Percentiles rank a stretch among this genome's conserved stretches.
These are phyloP conservation scores for Phalaenopsis hybrid DNA, from an alignment of 116 monocot species.

Conservation along the genomic window DNA sequence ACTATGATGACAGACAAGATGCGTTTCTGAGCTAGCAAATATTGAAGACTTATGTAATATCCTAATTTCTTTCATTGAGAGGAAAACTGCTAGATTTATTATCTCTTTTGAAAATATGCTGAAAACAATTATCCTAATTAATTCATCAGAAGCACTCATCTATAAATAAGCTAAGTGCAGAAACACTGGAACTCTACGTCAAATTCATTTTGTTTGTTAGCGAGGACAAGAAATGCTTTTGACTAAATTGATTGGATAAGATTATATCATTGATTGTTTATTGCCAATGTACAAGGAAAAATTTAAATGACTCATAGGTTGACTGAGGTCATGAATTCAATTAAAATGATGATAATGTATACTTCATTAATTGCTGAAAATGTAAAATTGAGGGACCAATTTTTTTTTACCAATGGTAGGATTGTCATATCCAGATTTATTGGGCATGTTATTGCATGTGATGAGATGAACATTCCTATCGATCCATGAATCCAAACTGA, in stretches of 20 bases:
- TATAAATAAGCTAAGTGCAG: neutral
- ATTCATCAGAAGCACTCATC: neutral
- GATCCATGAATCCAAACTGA: too few relatives aligned
- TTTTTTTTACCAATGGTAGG: too few relatives aligned
- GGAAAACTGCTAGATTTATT: neutral
- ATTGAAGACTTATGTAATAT: neutral
- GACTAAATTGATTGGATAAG: neutral
- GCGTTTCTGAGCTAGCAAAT: neutral
- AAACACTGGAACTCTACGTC: neutral
- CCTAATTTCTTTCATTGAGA: neutral
- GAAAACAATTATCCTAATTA: neutral
- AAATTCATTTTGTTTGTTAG: neutral
- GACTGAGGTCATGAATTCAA: too few relatives aligned
- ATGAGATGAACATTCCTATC: too few relatives aligned
- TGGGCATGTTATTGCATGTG: too few relatives aligned
- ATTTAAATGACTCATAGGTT: neutral
- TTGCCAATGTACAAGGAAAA: neutral
- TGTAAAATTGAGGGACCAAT: too few relatives aligned
- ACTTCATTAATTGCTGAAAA: too few relatives aligned
- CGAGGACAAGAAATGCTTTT: neutral
- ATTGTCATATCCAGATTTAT: too few relatives aligned
- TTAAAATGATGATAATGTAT: too few relatives aligned
- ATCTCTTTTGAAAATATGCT: neutral
- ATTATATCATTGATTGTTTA: neutral
- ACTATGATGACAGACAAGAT: neutral